A percentile compares a stretch with the other conserved stretches of the same genome.
phyloP scores from a whole-genome alignment of 495 filamentous ascomycete genomes.

The Aspergillus bridgeri region DNA sequence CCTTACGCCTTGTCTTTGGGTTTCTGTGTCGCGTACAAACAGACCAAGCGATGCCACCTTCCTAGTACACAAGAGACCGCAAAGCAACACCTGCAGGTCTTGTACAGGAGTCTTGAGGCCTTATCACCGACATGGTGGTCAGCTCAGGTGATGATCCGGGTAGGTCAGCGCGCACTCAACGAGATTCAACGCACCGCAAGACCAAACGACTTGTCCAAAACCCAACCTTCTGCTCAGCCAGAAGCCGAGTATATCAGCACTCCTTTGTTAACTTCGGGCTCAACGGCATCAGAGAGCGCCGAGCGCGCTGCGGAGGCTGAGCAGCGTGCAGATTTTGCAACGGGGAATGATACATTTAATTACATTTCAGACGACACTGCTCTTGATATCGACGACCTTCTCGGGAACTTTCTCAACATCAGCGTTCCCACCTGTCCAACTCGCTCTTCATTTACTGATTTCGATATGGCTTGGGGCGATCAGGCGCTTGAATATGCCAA shows the following conservation, averaged over 20 bases:
- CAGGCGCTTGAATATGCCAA: neutral
- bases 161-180: slow-evolving; percentile 20
- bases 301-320: neutral
- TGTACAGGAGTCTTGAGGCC: slow-evolving; percentile 17
- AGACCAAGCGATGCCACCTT: slow-evolving; percentile 15
- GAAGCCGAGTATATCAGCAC: neutral
- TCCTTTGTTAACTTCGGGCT: neutral
- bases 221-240: neutral
- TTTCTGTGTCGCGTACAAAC: slow-evolving; percentile 25
- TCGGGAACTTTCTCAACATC: slow-evolving; percentile 23
- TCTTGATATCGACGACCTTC: slow-evolving; percentile 17
- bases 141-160: slow-evolving; percentile 23
- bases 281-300: neutral
- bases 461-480: slow-evolving; percentile 5
- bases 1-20: slow-evolving; percentile 23
- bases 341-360: neutral
- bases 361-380: neutral
- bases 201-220: slow-evolving; percentile 2
- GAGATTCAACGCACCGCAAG: slow-evolving; percentile 8
- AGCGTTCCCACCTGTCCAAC: slow-evolving; percentile 17
- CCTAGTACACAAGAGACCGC: slow-evolving; percentile 12
- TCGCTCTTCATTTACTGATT: slow-evolving; percentile 11
- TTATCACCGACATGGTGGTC: slow-evolving; percentile 24
- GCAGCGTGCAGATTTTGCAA: slow-evolving; percentile 10
- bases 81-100: slow-evolving; percentile 14